Percentiles rank a stretch among this genome's conserved stretches.
Conservation (phyloP, 2,329 filamentous ascomycete species). For the Penicillium polonicum region DNA sequence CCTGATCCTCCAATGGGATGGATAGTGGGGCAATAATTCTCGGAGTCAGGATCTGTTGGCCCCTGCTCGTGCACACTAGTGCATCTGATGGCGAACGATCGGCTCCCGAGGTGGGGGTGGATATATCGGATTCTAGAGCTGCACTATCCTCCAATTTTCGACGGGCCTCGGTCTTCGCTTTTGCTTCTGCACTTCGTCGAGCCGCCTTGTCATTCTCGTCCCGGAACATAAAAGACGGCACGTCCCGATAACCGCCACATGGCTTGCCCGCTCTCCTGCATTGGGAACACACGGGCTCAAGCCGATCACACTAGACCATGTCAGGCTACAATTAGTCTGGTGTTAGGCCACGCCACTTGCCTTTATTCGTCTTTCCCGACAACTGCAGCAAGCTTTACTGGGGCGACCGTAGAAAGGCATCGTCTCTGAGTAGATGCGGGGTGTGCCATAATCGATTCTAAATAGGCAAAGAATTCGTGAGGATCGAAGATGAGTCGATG, state of each 20-base stretch:
- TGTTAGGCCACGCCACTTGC: conserved; percentile 6
- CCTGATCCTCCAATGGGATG: conserved; percentile 20
- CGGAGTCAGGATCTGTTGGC: neutral
- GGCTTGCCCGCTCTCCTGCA: conserved; percentile 30
- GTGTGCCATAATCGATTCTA: neutral
- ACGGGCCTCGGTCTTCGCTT: conserved; percentile 20
- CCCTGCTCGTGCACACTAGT: neutral
- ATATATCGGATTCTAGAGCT: neutral
- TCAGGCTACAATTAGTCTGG: neutral
- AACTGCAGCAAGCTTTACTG: conserved; percentile 27
- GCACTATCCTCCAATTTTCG: conserved; percentile 8
- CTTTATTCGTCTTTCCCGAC: conserved; percentile 29
- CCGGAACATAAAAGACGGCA: conserved; percentile 29
- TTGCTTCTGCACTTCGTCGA: conserved; percentile 22
- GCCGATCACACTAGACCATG: conserved; percentile 30
- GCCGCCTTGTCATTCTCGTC: conserved; percentile 31
- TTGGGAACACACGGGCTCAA: conserved; percentile 31
- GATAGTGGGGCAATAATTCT: conserved; percentile 7
- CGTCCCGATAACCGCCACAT: conserved; percentile 34
- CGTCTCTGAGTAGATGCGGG: neutral
- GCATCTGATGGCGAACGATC: neutral
- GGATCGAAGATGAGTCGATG: neutral
- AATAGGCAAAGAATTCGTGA: conserved; percentile 20
- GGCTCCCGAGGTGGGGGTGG: neutral
- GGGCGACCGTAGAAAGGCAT: conserved; percentile 30